Conservation (phyloP, 345 rosid species). For the Clausena lansium region DNA sequence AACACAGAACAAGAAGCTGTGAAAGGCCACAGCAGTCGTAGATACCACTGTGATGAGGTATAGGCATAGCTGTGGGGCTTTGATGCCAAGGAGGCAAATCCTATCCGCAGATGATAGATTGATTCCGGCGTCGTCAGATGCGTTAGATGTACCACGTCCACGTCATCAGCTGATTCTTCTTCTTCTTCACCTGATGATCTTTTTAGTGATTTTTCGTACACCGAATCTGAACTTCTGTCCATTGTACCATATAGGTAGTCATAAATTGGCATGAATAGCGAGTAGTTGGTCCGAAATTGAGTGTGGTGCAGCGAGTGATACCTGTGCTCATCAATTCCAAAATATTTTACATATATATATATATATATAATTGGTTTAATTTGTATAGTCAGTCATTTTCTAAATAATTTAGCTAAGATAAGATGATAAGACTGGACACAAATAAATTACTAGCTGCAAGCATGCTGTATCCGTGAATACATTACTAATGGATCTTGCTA, state of each 20-base stretch:
- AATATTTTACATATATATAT: no score
- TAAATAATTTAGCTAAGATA: no score
- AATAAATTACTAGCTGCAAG: no score
- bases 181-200: slow-evolving; percentile 6
- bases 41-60: slow-evolving; percentile 17
- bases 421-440: no score
- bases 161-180: slow-evolving; percentile 24
- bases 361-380: no score
- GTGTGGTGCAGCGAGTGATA: slow-evolving; percentile 53
- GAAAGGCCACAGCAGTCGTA: slow-evolving; percentile 39
- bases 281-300: slow-evolving; percentile 46
- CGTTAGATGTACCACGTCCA: slow-evolving; percentile 34
- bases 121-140: slow-evolving; percentile 43
- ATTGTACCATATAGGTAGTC: slow-evolving; percentile 39
- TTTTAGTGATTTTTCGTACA: slow-evolving; percentile 25
- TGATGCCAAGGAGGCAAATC: slow-evolving; percentile 44
- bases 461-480: no score
- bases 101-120: slow-evolving; percentile 42
- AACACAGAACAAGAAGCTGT: slow-evolving; percentile 17
- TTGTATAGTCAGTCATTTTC: no score
- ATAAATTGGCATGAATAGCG: slow-evolving; percentile 53
- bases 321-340: slow-evolving; percentile 16
- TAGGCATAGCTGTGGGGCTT: slow-evolving; percentile 14
- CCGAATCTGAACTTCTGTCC: slow-evolving; percentile 26
- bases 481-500: no score